Evolutionary conservation across 2,329 filamentous ascomycete species (phyloP).

Genomic region (Exophiala oligosperma): DNA sequence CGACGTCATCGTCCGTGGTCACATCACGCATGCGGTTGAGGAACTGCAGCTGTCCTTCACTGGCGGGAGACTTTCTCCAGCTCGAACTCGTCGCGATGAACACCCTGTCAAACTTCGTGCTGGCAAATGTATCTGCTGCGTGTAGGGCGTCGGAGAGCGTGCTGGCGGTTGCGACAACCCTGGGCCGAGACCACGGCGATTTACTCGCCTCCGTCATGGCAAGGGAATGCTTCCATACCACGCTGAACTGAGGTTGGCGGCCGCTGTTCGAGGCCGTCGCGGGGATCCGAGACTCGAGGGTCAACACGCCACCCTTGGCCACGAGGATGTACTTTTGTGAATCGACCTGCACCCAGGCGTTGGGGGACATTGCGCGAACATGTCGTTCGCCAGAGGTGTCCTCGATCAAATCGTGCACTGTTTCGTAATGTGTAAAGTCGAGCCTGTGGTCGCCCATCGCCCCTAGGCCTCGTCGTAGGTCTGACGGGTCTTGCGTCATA

Average conservation of each 20-base stretch:
- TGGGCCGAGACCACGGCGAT: slow-evolving; percentile 66
- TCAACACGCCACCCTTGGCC: slow-evolving; percentile 62
- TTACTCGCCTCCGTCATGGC: slow-evolving; percentile 31
- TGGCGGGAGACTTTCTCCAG: slow-evolving; percentile 71
- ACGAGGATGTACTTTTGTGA: slow-evolving; percentile 69
- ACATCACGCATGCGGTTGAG: slow-evolving; percentile 41
- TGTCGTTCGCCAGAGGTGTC: slow-evolving; percentile 77
- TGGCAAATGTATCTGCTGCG: slow-evolving; percentile 79
- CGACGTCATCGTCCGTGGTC: slow-evolving; percentile 34
- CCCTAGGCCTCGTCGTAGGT: slow-evolving; percentile 8
- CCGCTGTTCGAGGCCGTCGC: background rate
- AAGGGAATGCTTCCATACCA: slow-evolving; percentile 28
- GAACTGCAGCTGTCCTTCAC: slow-evolving; percentile 47
- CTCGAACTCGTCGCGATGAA: slow-evolving; percentile 66
- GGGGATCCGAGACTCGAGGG: slow-evolving; percentile 41
- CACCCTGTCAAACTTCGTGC: slow-evolving; percentile 62
- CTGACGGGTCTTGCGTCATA: too few species aligned
- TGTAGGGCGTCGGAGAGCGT: slow-evolving; percentile 76
- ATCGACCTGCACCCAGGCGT: slow-evolving; percentile 82
- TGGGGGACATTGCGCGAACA: slow-evolving; percentile 71
- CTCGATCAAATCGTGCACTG: slow-evolving; percentile 83
- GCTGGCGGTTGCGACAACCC: slow-evolving; percentile 63
- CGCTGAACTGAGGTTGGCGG: slow-evolving; percentile 9
- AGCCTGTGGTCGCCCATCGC: slow-evolving; percentile 50
- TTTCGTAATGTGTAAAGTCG: slow-evolving; percentile 87